Conservation (phyloP, 768 basidiomycete species). For the Lanmaoa pseudosensibilis region DNA sequence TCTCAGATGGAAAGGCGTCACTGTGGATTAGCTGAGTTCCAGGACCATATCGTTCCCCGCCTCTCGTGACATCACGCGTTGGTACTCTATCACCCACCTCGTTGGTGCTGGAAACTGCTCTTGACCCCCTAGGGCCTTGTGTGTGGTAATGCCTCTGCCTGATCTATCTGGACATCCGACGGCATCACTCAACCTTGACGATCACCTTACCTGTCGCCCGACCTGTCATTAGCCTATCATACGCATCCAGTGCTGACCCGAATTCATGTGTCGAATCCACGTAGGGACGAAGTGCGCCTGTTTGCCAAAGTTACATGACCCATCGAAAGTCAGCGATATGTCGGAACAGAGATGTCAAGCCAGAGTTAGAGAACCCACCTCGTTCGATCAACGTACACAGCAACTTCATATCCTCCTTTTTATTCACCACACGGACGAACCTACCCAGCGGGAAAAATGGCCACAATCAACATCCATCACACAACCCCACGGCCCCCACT, state of each 20-base stretch:
- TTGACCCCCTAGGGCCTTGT: neutral
- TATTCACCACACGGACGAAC: constrained; percentile 34
- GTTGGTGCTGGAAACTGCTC: neutral
- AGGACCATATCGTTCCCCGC: neutral
- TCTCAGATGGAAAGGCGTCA: constrained; percentile 57
- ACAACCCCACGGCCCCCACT: too few relatives aligned
- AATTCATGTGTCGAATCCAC: constrained; percentile 63
- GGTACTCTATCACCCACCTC: too few relatives aligned
- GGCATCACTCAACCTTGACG: constrained; percentile 45
- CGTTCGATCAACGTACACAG: constrained; percentile 41
- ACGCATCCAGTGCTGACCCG: constrained; percentile 58
- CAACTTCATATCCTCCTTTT: constrained; percentile 36
- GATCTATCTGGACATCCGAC: too few relatives aligned
- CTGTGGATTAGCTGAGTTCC: constrained; percentile 46
- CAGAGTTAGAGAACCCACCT: constrained; percentile 33
- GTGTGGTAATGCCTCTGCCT: too few relatives aligned
- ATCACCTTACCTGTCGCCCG: constrained; percentile 68
- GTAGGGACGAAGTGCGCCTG: constrained; percentile 44
- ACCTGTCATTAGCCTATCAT: constrained; percentile 55
- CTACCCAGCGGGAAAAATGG: neutral
- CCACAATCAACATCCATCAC: neutral
- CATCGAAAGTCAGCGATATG: neutral
- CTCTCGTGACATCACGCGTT: too few relatives aligned
- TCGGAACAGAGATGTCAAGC: too few relatives aligned
- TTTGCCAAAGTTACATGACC: constrained; percentile 30